A percentile compares a stretch with the other conserved stretches of the same genome.
Conservation (phyloP, 1,284 basidiomycete genomes). For the Rhodotorula sp. region DNA sequence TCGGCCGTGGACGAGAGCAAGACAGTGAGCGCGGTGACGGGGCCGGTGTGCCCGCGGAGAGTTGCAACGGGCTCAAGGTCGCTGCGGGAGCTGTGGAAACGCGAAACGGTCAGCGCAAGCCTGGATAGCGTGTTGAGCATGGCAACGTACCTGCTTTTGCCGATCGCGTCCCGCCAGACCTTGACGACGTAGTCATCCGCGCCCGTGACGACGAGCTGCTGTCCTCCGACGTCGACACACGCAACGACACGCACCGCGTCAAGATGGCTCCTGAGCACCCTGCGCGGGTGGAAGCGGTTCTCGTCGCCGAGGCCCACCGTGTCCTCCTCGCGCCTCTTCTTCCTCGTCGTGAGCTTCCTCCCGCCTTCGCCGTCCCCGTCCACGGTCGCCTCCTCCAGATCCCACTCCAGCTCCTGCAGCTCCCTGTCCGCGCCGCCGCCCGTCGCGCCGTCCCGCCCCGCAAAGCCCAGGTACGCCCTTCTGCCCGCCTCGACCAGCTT, state of each 20-base stretch:
- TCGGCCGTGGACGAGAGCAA: constrained; percentile 64
- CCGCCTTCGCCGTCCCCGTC: background rate
- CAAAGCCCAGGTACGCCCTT: constrained; percentile 18
- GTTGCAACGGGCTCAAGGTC: constrained; percentile 90
- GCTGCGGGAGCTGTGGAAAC: constrained; percentile 36
- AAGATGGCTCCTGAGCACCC: constrained; percentile 66
- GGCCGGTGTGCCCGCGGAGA: constrained; percentile 85
- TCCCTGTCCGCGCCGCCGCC: constrained; percentile 12
- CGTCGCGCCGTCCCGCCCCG: background rate
- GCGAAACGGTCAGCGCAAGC: constrained; percentile 3
- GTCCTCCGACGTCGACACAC: constrained; percentile 62
- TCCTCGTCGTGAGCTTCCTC: constrained; percentile 20
- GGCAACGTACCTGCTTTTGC: constrained; percentile 8
- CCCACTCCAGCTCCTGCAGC: constrained; percentile 17
- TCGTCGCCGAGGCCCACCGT: background rate
- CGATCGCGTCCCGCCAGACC: constrained; percentile 72
- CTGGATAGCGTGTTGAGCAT: constrained; percentile 13
- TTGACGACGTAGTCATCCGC: constrained; percentile 96
- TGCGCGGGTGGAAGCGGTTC: background rate
- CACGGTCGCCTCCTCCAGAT: constrained; percentile 45
- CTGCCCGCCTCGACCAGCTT: constrained; percentile 50
- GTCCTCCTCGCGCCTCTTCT: constrained; percentile 51
- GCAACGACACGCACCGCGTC: constrained; percentile 80
- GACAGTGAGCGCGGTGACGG: constrained; percentile 87
- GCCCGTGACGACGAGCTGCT: constrained; percentile 70